phyloP scores from a whole-genome alignment of 495 filamentous ascomycete species.

The Acidiella bohemica region DNA sequence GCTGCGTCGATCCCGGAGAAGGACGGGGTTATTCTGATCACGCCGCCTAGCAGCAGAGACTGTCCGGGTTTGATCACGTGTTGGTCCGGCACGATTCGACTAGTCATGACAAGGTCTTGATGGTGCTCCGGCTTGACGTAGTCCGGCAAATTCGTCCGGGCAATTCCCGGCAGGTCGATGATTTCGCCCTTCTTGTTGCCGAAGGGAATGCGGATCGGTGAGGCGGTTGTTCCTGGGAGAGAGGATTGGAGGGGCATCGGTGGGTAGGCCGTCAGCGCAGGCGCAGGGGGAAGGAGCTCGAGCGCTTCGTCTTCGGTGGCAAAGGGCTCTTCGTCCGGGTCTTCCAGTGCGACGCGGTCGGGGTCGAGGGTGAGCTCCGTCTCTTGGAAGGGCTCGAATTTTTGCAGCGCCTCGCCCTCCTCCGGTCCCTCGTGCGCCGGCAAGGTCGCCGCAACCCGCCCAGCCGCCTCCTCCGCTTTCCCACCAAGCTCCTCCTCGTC shows the following conservation, averaged over 20 bases:
- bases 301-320: constrained; percentile 13
- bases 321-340: constrained; percentile 6
- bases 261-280: constrained; percentile 57
- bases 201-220: constrained; percentile 81
- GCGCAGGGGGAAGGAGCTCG: constrained; percentile 60
- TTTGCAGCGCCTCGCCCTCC: constrained; percentile 1
- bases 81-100: constrained; percentile 52
- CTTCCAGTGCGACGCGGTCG: neutral
- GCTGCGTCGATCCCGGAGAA: constrained; percentile 28
- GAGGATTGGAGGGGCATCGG: constrained; percentile 71
- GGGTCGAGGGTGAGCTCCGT: constrained; percentile 2
- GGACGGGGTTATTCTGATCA: constrained; percentile 74
- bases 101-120: constrained; percentile 58
- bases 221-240: constrained; percentile 85
- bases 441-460: neutral
- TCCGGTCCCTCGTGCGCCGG: neutral
- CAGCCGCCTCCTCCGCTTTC: neutral
- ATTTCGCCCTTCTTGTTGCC: constrained; percentile 75
- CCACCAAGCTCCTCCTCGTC: neutral
- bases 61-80: constrained; percentile 59
- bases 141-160: constrained; percentile 53
- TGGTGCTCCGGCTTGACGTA: constrained; percentile 53
- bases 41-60: constrained; percentile 69
- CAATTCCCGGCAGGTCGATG: constrained; percentile 84
- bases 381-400: constrained; percentile 1